These are phyloP conservation scores for Aspergillus bridgeri DNA, from an alignment of 495 filamentous ascomycete species.

Conservation along the genomic window DNA sequence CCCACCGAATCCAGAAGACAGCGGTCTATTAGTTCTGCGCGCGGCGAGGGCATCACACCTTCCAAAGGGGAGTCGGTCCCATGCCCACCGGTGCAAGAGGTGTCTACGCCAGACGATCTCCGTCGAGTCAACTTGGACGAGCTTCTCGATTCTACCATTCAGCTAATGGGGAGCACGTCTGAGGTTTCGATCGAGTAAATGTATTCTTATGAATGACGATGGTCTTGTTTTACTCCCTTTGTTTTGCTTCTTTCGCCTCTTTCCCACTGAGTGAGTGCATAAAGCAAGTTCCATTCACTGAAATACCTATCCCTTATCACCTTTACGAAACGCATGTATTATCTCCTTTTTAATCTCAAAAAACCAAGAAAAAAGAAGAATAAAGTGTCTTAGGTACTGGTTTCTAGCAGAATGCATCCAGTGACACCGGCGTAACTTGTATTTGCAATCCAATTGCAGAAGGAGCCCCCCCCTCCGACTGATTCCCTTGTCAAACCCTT, in stretches of 20 bases:
- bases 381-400: not conserved
- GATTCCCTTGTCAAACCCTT: not conserved
- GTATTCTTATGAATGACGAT: not conserved
- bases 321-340: not conserved
- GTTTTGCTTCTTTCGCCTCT: slow-evolving; percentile 3
- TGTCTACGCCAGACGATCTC: slow-evolving; percentile 13
- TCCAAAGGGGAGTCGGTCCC: slow-evolving; percentile 15
- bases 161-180: slow-evolving; percentile 4
- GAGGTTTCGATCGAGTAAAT: slow-evolving; percentile 18
- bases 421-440: not conserved
- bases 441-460: not conserved
- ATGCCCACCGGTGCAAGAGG: slow-evolving; percentile 16
- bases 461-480: not conserved
- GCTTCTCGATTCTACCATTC: slow-evolving; percentile 14
- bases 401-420: not conserved
- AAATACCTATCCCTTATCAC: not conserved
- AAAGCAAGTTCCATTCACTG: not conserved
- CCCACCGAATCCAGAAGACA: slow-evolving; percentile 18
- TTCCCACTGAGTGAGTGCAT: not conserved
- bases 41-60: slow-evolving; percentile 14
- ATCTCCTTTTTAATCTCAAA: too few species aligned
- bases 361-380: not conserved
- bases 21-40: slow-evolving; percentile 14
- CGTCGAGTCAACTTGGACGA: slow-evolving; percentile 16
- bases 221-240: slow-evolving; percentile 2